Percentiles rank a stretch among this genome's conserved stretches.
Conservation (phyloP, 306 rosid species). For the Trifolium fragiferum region DNA sequence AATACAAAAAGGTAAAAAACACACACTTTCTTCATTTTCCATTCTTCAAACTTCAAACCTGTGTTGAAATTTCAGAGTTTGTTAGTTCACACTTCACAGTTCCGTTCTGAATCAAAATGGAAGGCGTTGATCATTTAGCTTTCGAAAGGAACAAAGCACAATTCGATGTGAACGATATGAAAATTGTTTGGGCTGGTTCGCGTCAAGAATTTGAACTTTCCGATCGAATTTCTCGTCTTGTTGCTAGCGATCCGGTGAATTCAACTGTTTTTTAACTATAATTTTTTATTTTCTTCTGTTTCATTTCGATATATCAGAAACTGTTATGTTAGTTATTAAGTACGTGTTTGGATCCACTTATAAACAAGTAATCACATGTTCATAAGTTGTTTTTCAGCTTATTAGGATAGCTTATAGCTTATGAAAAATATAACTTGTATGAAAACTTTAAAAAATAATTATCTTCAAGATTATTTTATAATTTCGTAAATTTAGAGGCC, state of each 20-base stretch:
- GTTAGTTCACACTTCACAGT: too few species aligned
- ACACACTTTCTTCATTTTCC: too few species aligned
- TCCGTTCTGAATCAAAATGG: conserved; percentile 33
- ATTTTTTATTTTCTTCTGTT: background rate
- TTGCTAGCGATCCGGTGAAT: conserved; percentile 86
- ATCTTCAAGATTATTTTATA: background rate
- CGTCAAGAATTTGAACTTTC: conserved; percentile 66
- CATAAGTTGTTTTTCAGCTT: too few species aligned
- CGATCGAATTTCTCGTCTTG: conserved; percentile 82
- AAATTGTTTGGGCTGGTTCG: conserved; percentile 91
- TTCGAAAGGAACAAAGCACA: conserved; percentile 71
- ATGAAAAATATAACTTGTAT: too few species aligned
- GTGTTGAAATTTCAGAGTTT: too few species aligned
- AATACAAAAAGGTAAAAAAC: too few species aligned
- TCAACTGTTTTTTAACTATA: background rate
- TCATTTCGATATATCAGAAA: background rate
- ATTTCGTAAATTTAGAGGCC: background rate
- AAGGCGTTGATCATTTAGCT: conserved; percentile 75
- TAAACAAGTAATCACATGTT: too few species aligned
- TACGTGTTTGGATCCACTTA: too few species aligned
- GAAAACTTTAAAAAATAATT: too few species aligned
- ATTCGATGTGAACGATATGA: conserved; percentile 85
- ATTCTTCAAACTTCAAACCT: too few species aligned
- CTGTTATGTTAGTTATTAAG: background rate
- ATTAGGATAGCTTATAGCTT: too few species aligned